Base-by-base conservation (phyloP, 148 eudicot genomes). In the Rhododendron mucronatum region DNA sequence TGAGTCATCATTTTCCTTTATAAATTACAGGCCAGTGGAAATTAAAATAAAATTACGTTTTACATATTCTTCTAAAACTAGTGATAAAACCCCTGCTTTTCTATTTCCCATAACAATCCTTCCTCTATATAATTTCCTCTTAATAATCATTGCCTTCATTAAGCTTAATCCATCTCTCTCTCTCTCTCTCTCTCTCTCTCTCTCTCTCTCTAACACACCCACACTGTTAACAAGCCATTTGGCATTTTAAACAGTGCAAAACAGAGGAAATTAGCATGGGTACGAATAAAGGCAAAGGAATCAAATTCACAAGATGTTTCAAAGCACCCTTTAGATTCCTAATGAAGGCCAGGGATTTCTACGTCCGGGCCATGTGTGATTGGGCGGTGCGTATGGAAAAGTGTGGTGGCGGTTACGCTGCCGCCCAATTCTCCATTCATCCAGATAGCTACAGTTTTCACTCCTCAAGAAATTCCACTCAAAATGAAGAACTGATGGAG, bases 311-410 rank as follows among this genome's bases (percentile, higher is more conserved):
- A 44, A 59, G 78, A 48, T 88, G 35, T 78, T 51, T 90, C 6
- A 90, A 81, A 81, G 77, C 84, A 5, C 91, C 95, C 11, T 15
- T 86, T 2, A 84, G 84, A 61, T 85, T 76, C 5, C 75, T 93
- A 7, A 84, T 23, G 87, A 90, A 85, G 73, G 91, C 88, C 16
- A 77, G 91, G 47, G 93, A 93, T 63, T 81, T 90, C 3, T 93
- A 93, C 87, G 69, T 87, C 23, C 35, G 45, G 3, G 87, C 89
- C 90, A 78, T 91, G 81, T 21, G 23, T 0, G 57, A 59, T 3
- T 91, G 91, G 45, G 89, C 91, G 23, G 89, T 86, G 1, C 69
- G 83, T 5, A 14, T 55, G 61, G 50, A 78, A 5, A 81, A 85
- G 39, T 33, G 12, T 2, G 47, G 69, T 18, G 82, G 88, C 44